Percentiles rank a stretch among this genome's conserved stretches.
phyloP scores from a whole-genome alignment of 371 early-diverging fungal species.

The Thermomucor indicae-seudaticae region DNA sequence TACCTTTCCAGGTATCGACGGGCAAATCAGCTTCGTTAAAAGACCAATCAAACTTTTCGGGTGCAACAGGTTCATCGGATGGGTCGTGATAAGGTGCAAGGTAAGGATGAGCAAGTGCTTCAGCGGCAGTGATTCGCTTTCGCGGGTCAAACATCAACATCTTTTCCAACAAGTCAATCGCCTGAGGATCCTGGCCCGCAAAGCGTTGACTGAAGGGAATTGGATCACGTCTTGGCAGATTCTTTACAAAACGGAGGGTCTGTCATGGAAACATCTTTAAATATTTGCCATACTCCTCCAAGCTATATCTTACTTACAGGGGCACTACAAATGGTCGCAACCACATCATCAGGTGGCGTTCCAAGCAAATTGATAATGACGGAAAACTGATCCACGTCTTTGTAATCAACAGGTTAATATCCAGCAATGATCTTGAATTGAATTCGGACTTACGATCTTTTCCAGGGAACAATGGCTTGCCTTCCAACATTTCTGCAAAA shows the following conservation, averaged over 20 bases:
- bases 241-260: conserved; percentile 90
- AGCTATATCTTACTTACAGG: conserved; percentile 50
- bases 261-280: conserved; percentile 13
- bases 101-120: conserved; percentile 82
- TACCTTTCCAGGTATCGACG: conserved; percentile 84
- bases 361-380: conserved; percentile 92
- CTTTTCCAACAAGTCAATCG: conserved; percentile 84
- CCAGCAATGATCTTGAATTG: neutral
- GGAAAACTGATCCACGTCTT: conserved; percentile 90
- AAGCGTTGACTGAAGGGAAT: conserved; percentile 72
- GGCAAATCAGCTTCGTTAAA: conserved; percentile 90
- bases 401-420: neutral
- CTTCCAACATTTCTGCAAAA: conserved; percentile 95
- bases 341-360: conserved; percentile 91
- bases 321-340: conserved; percentile 90
- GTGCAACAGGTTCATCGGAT: conserved; percentile 87
- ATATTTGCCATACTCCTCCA: neutral
- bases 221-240: conserved; percentile 75
- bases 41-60: conserved; percentile 89
- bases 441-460: conserved; percentile 77
- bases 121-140: conserved; percentile 84
- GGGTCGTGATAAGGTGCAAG: conserved; percentile 93
- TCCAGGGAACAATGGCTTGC: conserved; percentile 95
- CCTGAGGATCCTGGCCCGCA: conserved; percentile 52
- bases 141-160: conserved; percentile 94